Evolutionary conservation across 805 yeast species (phyloP), one percentile per base, ranked within the genome.

Genomic region (Yarrowia yakushimensis): DNA sequence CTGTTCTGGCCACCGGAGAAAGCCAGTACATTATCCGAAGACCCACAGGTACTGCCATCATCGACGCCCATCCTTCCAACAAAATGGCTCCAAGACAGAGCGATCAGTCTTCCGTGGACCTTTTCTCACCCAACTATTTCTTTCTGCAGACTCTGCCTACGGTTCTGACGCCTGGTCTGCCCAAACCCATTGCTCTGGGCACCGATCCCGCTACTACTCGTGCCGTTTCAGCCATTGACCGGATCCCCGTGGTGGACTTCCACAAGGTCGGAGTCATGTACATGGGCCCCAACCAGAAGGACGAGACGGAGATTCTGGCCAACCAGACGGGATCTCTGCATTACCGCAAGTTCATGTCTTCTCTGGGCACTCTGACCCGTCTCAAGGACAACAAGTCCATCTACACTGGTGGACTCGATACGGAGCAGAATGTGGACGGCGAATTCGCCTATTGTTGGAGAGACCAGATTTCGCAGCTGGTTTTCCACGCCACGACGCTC

Each of bases 331-430:
- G 96, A 0, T 87, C 96, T 0, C 66, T 69, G 7, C 79, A 78
- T 10, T 90, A 87, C 70, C 82, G 85, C 30, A 70, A 74, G 28
- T 88, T 90, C 66, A 68, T 90, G 39, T 72, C 77, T 4, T 74
- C 78, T 1, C 71, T 90, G 64, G 97, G 97, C 0, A 69, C 74
- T 8, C 72, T 87, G 63, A 80, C 87, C n/a, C 73, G 78, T 60
- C 76, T 90, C 57, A 81, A 81, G 64, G 81, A 78, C 7, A 82
- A 85, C 67, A 76, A 77, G 33, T 77, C 79, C 39, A 76, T 79
- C n/a, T 82, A 84, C 63, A 84, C 84, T 18, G 97, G 96, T 11
- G 97, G 97, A 0, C 77, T 90, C 30, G 96, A 90, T 67, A 84
- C 84, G 0, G 85, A 80, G 54, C 79, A 79, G 64, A 86, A 86